These are phyloP conservation scores for Maudiozyma saulgeensis DNA, from an alignment of 805 yeast species.

Conservation along the genomic window DNA sequence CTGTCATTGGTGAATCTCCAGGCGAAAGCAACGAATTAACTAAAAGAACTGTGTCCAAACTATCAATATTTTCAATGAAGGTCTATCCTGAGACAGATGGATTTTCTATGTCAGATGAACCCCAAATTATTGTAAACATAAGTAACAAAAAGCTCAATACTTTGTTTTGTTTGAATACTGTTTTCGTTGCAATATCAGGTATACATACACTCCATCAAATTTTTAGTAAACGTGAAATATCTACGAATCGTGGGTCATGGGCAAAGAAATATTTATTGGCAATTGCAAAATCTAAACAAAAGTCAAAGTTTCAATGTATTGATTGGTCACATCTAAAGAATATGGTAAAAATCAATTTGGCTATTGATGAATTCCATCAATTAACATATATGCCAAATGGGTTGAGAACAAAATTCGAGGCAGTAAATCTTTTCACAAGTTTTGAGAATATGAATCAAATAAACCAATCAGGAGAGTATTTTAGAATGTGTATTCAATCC, in stretches of 20 bases:
- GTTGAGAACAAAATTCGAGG: slow-evolving; percentile 40
- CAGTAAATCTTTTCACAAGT: slow-evolving; percentile 21
- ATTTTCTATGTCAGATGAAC: slow-evolving; percentile 12
- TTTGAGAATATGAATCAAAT: slow-evolving; percentile 18
- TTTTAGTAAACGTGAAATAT: slow-evolving; percentile 25
- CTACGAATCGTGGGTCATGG: slow-evolving; percentile 17
- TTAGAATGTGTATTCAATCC: slow-evolving; percentile 43
- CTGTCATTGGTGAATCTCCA: slow-evolving; percentile 28
- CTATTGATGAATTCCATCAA: slow-evolving; percentile 17
- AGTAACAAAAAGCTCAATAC: slow-evolving; percentile 24
- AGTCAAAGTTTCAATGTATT: slow-evolving; percentile 8
- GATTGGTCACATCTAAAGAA: slow-evolving; percentile 16
- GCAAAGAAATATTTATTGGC: slow-evolving; percentile 22
- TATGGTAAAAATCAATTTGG: slow-evolving; percentile 16
- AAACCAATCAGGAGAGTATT: slow-evolving; percentile 23
- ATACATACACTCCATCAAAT: slow-evolving; percentile 37
- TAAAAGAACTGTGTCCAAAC: slow-evolving; percentile 26
- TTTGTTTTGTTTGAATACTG: slow-evolving; percentile 34
- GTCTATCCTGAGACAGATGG: slow-evolving; percentile 21
- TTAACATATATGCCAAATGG: slow-evolving; percentile 38
- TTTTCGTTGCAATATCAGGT: slow-evolving; percentile 39
- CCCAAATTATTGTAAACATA: slow-evolving; percentile 19
- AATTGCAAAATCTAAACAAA: slow-evolving; percentile 11
- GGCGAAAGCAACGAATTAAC: slow-evolving; percentile 19
- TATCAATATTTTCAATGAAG: slow-evolving; percentile 20